Evolutionary conservation across 225 moss, liverwort and hornwort species (phyloP), one percentile per base, ranked within the genome.

Genomic region (Sphagnum tenellum): DNA sequence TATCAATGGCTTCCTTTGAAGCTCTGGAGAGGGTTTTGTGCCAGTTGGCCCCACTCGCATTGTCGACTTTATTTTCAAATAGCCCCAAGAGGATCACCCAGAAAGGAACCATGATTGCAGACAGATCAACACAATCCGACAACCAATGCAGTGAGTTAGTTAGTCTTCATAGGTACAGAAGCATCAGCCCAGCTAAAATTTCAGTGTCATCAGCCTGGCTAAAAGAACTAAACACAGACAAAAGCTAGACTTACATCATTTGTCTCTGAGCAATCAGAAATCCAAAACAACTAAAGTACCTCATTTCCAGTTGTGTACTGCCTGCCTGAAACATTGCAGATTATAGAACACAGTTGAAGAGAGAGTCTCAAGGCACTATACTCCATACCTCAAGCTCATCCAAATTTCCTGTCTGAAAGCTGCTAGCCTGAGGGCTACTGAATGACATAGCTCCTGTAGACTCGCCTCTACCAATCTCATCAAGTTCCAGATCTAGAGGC

Each of bases 371-470:
- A 71, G 61, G 78, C 70, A 73, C 9, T 66, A 75, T 68, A 8
- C 69, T 49, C 78, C 73, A 82, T 64, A 82, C 82, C 82, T 83
- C 82, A 73, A 83, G 68, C 76, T 83, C 82, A 64, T 83, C 82
- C 74, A 68, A 73, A 58, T 72, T 83, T 46, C 82, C 82, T 69
- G 76, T 79, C 11, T 75, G 79, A 59, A 76, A 66, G 65, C 73
- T 48, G 82, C 55, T 69, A 67, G 76, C 12, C 73, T 48, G 45
- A 46, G 61, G 61, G 8, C 61, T 61, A 65, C 60, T 76, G 44
- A 73, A 65, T n/a, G 74, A 65, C 47, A 76, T 48, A 66, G 68
- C 68, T 60, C 79, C 76, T 4, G 63, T 44, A 47, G 76, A 61
- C 52, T 47, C 72, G 66, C 76, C 82, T 29, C 0, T 29, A 29